phyloP scores from a whole-genome alignment of 1,284 basidiomycete genomes.

The Pseudozyma sp. region DNA sequence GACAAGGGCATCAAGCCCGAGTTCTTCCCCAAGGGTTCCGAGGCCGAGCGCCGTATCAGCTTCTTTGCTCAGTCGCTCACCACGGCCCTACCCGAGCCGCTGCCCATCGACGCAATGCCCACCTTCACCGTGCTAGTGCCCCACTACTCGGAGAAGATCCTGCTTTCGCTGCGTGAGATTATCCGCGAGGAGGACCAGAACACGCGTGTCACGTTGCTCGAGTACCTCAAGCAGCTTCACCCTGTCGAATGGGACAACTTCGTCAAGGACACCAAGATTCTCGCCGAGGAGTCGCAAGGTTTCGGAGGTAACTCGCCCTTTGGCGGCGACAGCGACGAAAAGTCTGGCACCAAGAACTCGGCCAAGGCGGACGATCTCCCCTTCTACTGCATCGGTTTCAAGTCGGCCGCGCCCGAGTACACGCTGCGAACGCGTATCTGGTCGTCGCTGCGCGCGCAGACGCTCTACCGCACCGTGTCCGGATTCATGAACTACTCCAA shows the following conservation, averaged over 20 bases:
- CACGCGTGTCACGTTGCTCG: conserved; percentile 68
- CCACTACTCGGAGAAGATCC: conserved; percentile 69
- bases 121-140: conserved; percentile 68
- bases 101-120: conserved; percentile 68
- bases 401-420: conserved; percentile 97
- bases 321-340: conserved; percentile 73
- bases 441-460: conserved; percentile 97
- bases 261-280: conserved; percentile 98
- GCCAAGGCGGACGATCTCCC: conserved; percentile 85
- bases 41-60: conserved; percentile 68
- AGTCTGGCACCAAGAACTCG: conserved; percentile 59
- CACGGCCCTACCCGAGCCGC: conserved; percentile 65
- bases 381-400: conserved; percentile 99
- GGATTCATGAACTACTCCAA: conserved; percentile 99
- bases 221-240: conserved; percentile 93
- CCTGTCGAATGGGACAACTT: conserved; percentile 99
- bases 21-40: conserved; percentile 68
- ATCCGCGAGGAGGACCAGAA: conserved; percentile 69
- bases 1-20: conserved; percentile 68
- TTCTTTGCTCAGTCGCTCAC: conserved; percentile 69
- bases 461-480: conserved; percentile 96
- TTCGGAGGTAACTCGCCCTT: conserved; percentile 82
- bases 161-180: conserved; percentile 68
- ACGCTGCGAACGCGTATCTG: conserved; percentile 98
- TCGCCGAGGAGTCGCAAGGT: conserved; percentile 92